Evolutionary conservation across 106 monocot genomes (phyloP).

Genomic region (Triglochin maritima): DNA sequence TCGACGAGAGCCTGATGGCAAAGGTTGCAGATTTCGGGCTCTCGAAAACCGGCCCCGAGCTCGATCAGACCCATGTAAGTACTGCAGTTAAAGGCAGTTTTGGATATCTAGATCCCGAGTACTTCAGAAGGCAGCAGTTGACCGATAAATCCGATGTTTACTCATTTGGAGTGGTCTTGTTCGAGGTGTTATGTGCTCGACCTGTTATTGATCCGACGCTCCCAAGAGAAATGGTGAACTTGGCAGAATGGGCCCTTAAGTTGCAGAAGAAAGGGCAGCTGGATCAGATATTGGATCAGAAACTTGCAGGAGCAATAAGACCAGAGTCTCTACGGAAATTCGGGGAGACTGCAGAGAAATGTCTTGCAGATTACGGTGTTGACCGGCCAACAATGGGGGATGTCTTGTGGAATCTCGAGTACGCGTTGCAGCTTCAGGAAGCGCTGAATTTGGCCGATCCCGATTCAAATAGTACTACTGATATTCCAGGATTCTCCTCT

Average conservation of each 20-base stretch:
- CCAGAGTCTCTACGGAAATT: slow-evolving; percentile 34
- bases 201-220: slow-evolving; percentile 41
- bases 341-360: slow-evolving; percentile 35
- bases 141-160: slow-evolving; percentile 48
- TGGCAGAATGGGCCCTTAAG: slow-evolving; percentile 44
- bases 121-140: slow-evolving; percentile 29
- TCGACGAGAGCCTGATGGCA: slow-evolving; percentile 34
- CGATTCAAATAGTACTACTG: slow-evolving; percentile 8
- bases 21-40: slow-evolving; percentile 57
- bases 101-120: slow-evolving; percentile 53
- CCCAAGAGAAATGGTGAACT: slow-evolving; percentile 37
- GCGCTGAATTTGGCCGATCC: background rate
- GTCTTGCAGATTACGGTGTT: slow-evolving; percentile 29
- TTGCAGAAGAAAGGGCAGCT: slow-evolving; percentile 27
- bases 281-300: slow-evolving; percentile 28
- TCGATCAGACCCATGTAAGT: slow-evolving; percentile 44
- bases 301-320: slow-evolving; percentile 15
- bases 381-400: slow-evolving; percentile 44
- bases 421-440: slow-evolving; percentile 34
- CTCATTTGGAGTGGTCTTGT: slow-evolving; percentile 40
- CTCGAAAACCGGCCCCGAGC: slow-evolving; percentile 34
- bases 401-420: slow-evolving; percentile 40
- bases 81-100: slow-evolving; percentile 49
- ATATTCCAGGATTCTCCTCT: slow-evolving; percentile 15
- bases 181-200: slow-evolving; percentile 42